These are phyloP conservation scores for Umbilicus rupestris DNA, from an alignment of 164 flowering plant species.

Conservation along the genomic window DNA sequence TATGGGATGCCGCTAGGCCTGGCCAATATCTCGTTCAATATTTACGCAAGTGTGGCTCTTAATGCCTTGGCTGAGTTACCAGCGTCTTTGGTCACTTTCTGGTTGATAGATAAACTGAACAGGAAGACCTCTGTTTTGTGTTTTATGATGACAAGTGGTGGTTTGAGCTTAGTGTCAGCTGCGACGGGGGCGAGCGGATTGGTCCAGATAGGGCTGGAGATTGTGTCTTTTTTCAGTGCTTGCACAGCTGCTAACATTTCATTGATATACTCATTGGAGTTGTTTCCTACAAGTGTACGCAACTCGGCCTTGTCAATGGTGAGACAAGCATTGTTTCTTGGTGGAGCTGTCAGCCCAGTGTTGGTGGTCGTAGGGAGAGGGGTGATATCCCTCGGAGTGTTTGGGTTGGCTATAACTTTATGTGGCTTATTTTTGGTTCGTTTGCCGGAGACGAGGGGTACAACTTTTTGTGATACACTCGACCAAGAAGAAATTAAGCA, in stretches of 20 bases:
- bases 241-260: conserved; percentile 43
- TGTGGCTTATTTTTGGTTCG: conserved; percentile 38
- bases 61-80: conserved; percentile 60
- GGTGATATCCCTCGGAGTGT: conserved; percentile 33
- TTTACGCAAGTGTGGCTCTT: conserved; percentile 43
- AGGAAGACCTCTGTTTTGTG: conserved; percentile 29
- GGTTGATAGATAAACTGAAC: conserved; percentile 28
- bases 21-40: conserved; percentile 42
- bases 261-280: conserved; percentile 47
- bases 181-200: conserved; percentile 16
- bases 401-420: conserved; percentile 30
- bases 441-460: conserved; percentile 53
- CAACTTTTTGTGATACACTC: conserved; percentile 50
- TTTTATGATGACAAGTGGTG: conserved; percentile 29
- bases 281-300: conserved; percentile 58
- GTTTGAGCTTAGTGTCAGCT: conserved; percentile 25
- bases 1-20: conserved; percentile 54
- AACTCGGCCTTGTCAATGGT: conserved; percentile 45
- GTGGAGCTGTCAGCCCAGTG: conserved; percentile 48
- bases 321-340: conserved; percentile 48
- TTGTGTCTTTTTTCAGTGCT: conserved; percentile 53
- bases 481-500: conserved; percentile 55
- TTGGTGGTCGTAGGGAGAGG: conserved; percentile 43
- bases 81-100: conserved; percentile 39
- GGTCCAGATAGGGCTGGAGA: conserved; percentile 38